Evolutionary conservation across 768 basidiomycete genomes (phyloP), one percentile per base, ranked within the genome.

Genomic region (Tubosaeta sp.): DNA sequence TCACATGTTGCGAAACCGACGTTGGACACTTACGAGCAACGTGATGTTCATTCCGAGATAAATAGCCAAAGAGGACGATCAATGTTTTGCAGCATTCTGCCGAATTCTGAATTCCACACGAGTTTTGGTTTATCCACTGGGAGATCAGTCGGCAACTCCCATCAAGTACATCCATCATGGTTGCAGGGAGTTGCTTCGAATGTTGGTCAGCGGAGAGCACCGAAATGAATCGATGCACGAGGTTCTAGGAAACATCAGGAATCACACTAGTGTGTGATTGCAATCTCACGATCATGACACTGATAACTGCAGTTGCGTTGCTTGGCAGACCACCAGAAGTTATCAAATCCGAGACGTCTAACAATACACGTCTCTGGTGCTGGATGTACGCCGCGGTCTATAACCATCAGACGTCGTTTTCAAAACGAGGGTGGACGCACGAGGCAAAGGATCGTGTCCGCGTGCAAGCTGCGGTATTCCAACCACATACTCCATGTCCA

Each of bases 401-500:
- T 27, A 51, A 25, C 32, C 44, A 11, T 58, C 29, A 55, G 50
- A 57, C 12, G 21, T 35, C 19, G 0, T 41, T 5, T 40, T 18
- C 30, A 30, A 38, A 53, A 10, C 41, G 5, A 30, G 14, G 31
- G 32, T 19, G 29, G 14, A 61, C 76, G 58, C 58, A 86, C 86
- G 52, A 84, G 57, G 42, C 62, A 62, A 5, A 72, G 64, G 41
- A 86, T 70, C 25, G 68, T 69, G 47, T 84, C 83, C 2, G 75
- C 69, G 31, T 80, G 66, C 25, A 76, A 71, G 34, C 70, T 62
- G 19, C 79, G 74, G 51, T 71, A 69, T 57, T 87, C 85, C 42
- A 68, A 63, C 83, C 85, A 89, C 7, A 75, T 64, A 11, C 61
- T 66, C 86, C 88, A 90, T 48, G 72, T 73, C 86, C 87, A 88